phyloP scores from a whole-genome alignment of 2,329 filamentous ascomycete genomes.

The Clarireedia homoeocarpa region DNA sequence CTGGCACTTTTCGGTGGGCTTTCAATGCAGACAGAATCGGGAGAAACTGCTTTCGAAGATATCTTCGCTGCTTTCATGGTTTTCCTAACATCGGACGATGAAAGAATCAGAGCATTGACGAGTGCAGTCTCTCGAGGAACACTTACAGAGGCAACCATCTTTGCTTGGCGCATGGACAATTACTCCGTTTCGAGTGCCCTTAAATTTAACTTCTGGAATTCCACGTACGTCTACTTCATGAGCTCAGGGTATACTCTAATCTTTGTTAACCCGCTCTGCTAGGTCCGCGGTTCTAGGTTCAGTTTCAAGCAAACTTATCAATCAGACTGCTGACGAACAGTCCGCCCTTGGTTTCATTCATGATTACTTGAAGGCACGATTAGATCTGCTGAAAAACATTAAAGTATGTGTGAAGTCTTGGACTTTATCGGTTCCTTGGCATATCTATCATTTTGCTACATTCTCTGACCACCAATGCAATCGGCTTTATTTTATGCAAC shows the following conservation, averaged over 20 bases:
- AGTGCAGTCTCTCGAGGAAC: conserved; percentile 25
- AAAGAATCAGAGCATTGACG: conserved; percentile 26
- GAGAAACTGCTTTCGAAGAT: conserved; percentile 29
- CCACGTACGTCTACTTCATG: conserved; percentile 26
- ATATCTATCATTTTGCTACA: not conserved
- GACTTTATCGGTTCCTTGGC: not conserved
- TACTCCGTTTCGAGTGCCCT: conserved; percentile 16
- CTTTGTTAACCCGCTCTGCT: not conserved
- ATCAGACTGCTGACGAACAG: conserved; percentile 20
- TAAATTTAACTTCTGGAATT: conserved; percentile 30
- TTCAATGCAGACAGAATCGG: conserved; percentile 30
- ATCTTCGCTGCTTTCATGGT: conserved; percentile 24
- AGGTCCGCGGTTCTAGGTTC: conserved; percentile 27
- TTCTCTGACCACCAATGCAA: conserved; percentile 4
- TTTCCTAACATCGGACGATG: conserved; percentile 28
- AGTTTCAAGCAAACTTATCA: conserved; percentile 24
- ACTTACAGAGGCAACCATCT: conserved; percentile 21
- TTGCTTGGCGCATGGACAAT: conserved; percentile 20
- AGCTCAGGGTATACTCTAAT: not conserved
- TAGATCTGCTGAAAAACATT: conserved; percentile 39
- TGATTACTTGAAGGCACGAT: conserved; percentile 48
- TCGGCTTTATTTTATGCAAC: too few species aligned
- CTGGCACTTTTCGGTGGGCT: conserved; percentile 39
- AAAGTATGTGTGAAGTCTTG: conserved; percentile 18
- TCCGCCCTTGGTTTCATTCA: conserved; percentile 35